A percentile compares a stretch with the other conserved stretches of the same genome.
phyloP scores from a whole-genome alignment of 768 basidiomycete species.

The Auricularia sp. region DNA sequence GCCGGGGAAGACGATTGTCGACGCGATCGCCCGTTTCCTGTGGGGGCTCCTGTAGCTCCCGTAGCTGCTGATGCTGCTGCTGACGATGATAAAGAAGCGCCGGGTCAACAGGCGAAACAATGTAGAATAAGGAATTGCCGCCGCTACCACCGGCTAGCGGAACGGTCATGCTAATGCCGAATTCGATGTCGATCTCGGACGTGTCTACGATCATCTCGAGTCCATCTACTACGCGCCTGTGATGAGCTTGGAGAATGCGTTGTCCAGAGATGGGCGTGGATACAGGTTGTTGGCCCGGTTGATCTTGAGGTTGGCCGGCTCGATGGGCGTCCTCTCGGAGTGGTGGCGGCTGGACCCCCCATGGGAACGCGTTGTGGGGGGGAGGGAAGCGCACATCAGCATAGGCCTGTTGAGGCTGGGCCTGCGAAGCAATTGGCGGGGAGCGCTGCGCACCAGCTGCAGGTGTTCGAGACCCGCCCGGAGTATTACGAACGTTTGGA shows the following conservation, averaged over 20 bases:
- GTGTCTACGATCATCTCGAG: not conserved
- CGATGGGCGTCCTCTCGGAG: not conserved
- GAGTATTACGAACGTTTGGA: not conserved
- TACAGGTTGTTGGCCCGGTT: not conserved
- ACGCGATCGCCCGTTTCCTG: conserved; percentile 5
- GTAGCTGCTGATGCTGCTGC: not conserved
- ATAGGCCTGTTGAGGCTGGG: not conserved
- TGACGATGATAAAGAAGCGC: not conserved
- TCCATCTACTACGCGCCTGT: not conserved
- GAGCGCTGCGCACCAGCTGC: no score
- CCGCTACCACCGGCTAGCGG: not conserved
- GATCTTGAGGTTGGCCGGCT: not conserved
- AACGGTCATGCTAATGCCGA: not conserved
- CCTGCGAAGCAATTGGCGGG: not conserved
- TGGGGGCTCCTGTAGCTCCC: not conserved
- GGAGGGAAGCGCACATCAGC: not conserved
- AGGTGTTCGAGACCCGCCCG: no score
- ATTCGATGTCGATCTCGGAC: not conserved
- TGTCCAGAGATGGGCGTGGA: not conserved
- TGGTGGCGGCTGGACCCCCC: not conserved
- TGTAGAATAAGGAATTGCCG: not conserved
- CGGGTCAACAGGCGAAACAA: not conserved
- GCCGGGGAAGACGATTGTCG: conserved; percentile 4
- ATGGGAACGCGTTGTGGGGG: not conserved
- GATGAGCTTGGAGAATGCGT: not conserved